Conservation (phyloP, 768 basidiomycete species). For the Naganishia friedmannii region DNA sequence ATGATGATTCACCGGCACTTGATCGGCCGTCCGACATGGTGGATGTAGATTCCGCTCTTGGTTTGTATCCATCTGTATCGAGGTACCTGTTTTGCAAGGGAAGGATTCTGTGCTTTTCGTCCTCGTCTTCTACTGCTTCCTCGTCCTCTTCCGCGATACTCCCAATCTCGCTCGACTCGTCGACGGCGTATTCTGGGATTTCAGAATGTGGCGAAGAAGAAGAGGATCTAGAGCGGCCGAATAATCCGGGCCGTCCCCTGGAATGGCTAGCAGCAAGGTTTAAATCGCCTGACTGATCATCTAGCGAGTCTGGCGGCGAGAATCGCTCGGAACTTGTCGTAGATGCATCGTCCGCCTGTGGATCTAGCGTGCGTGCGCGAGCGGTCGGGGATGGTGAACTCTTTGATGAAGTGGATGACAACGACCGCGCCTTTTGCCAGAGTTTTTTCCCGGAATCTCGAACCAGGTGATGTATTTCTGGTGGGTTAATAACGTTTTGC, state of each 20-base stretch:
- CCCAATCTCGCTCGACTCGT: slow-evolving; percentile 21
- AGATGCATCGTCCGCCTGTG: not conserved
- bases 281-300: not conserved
- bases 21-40: slow-evolving; percentile 7
- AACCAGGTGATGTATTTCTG: slow-evolving; percentile 44
- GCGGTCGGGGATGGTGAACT: slow-evolving; percentile 15
- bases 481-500: slow-evolving; percentile 30
- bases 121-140: slow-evolving; percentile 8
- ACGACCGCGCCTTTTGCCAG: slow-evolving; percentile 43
- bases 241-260: not conserved
- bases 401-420: slow-evolving; percentile 30
- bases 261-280: not conserved
- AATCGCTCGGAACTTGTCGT: not conserved
- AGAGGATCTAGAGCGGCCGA: not conserved
- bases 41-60: slow-evolving; percentile 8
- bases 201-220: not conserved
- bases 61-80: not conserved
- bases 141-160: slow-evolving; percentile 28
- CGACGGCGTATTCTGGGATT: slow-evolving; percentile 11
- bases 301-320: slow-evolving; percentile 8
- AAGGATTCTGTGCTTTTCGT: slow-evolving; percentile 5
- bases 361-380: not conserved
- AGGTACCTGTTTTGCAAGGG: slow-evolving; percentile 12
- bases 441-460: slow-evolving; percentile 40
- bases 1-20: slow-evolving; percentile 8